Evolutionary conservation across 768 basidiomycete genomes (phyloP).

Genomic region (Boletus speciosus): DNA sequence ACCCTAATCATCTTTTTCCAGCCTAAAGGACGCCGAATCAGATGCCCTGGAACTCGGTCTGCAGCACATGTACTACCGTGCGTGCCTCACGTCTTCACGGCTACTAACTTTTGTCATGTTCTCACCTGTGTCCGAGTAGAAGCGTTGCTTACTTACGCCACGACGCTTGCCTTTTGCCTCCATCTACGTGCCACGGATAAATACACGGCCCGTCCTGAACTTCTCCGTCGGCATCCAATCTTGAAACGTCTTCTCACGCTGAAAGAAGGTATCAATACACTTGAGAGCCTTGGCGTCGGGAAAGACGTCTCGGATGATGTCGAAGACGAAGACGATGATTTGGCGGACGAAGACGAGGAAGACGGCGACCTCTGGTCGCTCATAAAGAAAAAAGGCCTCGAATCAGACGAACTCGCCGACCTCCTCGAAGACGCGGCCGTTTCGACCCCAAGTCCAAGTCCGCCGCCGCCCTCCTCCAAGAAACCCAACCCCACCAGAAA

Average conservation of each 20-base stretch:
- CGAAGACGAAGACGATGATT: slow-evolving; percentile 24
- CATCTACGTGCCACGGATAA: slow-evolving; percentile 73
- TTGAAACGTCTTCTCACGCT: slow-evolving; percentile 73
- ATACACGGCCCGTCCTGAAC: slow-evolving; percentile 57
- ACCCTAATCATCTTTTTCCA: slow-evolving; percentile 25
- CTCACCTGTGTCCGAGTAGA: slow-evolving; percentile 45
- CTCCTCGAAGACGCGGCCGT: slow-evolving; percentile 51
- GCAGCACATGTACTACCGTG: slow-evolving; percentile 86
- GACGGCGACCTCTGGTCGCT: slow-evolving; percentile 44
- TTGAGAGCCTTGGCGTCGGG: slow-evolving; percentile 83
- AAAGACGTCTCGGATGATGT: slow-evolving; percentile 47
- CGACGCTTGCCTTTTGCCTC: slow-evolving; percentile 89
- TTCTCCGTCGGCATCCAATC: slow-evolving; percentile 68
- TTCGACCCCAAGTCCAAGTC: slow-evolving; percentile 5
- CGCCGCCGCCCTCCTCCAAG: slow-evolving; percentile 3
- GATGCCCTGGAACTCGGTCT: slow-evolving; percentile 64
- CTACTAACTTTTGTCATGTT: neutral
- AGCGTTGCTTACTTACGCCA: slow-evolving; percentile 84
- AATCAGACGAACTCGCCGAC: slow-evolving; percentile 49
- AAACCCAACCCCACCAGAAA: slow-evolving; percentile 6
- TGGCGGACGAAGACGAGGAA: slow-evolving; percentile 38
- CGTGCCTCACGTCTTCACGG: slow-evolving; percentile 30
- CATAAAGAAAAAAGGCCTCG: slow-evolving; percentile 37
- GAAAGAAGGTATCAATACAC: slow-evolving; percentile 73
- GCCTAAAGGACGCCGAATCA: slow-evolving; percentile 45